Evolutionary conservation across 768 basidiomycete species (phyloP).

Genomic region (Boletellus ananiceps): DNA sequence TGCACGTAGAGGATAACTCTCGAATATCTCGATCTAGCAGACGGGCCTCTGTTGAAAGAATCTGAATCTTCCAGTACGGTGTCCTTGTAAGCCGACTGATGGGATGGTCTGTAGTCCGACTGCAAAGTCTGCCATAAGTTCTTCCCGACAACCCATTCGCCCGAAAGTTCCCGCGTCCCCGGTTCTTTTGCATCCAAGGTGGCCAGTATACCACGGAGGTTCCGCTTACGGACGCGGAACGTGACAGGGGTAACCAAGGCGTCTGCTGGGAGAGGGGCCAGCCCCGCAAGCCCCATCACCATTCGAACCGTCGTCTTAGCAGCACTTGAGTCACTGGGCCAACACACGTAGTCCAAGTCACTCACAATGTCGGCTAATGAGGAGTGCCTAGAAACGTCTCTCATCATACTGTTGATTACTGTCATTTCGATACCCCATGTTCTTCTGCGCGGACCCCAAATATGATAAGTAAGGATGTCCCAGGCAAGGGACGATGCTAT

Average conservation of each 20-base stretch:
- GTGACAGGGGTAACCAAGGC: slow-evolving; percentile 94
- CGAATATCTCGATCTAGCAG: slow-evolving; percentile 48
- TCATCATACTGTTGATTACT: slow-evolving; percentile 76
- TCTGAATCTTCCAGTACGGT: slow-evolving; percentile 15
- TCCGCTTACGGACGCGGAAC: slow-evolving; percentile 70
- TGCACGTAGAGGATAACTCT: slow-evolving; percentile 91
- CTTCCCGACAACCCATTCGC: slow-evolving; percentile 97
- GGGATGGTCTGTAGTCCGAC: slow-evolving; percentile 65
- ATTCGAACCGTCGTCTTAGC: slow-evolving; percentile 45
- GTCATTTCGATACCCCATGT: slow-evolving; percentile 97
- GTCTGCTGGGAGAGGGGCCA: slow-evolving; percentile 85
- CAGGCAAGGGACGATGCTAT: slow-evolving; percentile 40
- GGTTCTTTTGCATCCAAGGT: slow-evolving; percentile 70
- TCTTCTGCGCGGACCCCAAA: slow-evolving; percentile 84
- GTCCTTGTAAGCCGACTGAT: slow-evolving; percentile 21
- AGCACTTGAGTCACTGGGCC: slow-evolving; percentile 1
- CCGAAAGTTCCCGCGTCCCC: slow-evolving; percentile 76
- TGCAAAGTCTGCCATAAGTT: slow-evolving; percentile 86
- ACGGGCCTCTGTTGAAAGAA: slow-evolving; percentile 12
- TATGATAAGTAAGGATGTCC: slow-evolving; percentile 72
- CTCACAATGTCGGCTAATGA: slow-evolving; percentile 80
- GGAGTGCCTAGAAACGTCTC: slow-evolving; percentile 77
- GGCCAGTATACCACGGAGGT: slow-evolving; percentile 75
- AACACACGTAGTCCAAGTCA: neutral
- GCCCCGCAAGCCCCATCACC: slow-evolving; percentile 73